Evolutionary conservation across 2,329 filamentous ascomycete species (phyloP), one percentile per base, ranked within the genome.

Genomic region (Paracamarosporium sp.): DNA sequence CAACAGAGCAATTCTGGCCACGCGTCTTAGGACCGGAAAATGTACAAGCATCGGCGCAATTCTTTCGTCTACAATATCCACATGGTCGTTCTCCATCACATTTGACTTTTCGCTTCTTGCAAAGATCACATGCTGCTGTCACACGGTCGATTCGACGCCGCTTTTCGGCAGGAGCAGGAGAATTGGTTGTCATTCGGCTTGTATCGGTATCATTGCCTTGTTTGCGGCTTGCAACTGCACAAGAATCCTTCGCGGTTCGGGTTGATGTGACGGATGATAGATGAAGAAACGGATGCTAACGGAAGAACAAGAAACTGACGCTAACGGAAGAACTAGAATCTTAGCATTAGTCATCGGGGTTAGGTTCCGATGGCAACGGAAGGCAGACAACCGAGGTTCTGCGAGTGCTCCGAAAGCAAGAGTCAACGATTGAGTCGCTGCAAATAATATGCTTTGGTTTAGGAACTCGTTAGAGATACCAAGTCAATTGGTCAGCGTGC

Each of bases 61-160:
- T 63, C 71, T 79, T 69, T 7, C 67, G 62, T 72, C 71, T 70
- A 65, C 82, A 84, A 53, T 83, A 82, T n/a, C 76, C 76, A 58
- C 82, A 85, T 40, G 82, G 82, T 47, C 80, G 74, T 48, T 78
- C 74, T 36, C 82, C 82, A 57, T 84, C 79, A 64, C 82, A 85
- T 66, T 83, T 83, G 58, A 84, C 82, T 55, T 73, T 73, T 20
- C 70, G 66, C 38, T 56, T 65, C 57, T 71, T 71, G 35, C 70
- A 73, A 17, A 73, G 60, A 60, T 73, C 68, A 56, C 70, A 73
- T 27, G 70, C 70, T 40, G 69, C 70, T 4, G 56, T 59, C 13
- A 73, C 70, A 24, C 70, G 64, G 27, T 73, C 68, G 27, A 70
- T 24, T 17, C 68, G 61, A 12, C 69, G 68, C 15, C 67, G 54